These are phyloP conservation scores for Trichoderma sp. DNA, from an alignment of 2,329 filamentous ascomycete species.

Conservation along the genomic window DNA sequence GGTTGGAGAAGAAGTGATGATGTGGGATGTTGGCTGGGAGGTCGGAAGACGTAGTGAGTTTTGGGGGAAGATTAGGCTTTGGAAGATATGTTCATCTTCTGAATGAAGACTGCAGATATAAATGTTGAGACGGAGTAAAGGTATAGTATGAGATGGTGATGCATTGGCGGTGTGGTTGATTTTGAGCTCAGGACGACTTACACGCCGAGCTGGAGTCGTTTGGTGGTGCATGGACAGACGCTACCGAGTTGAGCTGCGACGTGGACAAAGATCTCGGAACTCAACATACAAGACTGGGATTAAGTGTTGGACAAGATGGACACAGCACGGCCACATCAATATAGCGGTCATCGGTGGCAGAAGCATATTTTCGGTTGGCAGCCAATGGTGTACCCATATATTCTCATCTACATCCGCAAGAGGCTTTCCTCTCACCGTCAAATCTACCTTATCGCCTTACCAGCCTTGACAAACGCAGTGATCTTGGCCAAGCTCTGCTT, in stretches of 20 bases:
- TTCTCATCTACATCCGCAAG: neutral
- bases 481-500: conserved; percentile 83
- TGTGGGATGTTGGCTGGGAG: neutral
- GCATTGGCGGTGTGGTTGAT: conserved; percentile 11
- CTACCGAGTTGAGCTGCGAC: neutral
- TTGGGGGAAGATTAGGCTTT: neutral
- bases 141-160: too few relatives aligned
- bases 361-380: neutral
- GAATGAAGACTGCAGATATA: neutral
- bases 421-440: neutral
- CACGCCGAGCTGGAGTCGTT: neutral
- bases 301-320: neutral
- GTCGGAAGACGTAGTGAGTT: neutral
- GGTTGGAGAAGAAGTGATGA: neutral
- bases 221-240: conserved; percentile 11
- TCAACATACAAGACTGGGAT: neutral
- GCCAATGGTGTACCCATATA: neutral
- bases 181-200: neutral
- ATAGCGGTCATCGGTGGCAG: neutral
- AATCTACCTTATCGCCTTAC: conserved; percentile 60
- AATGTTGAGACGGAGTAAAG: neutral
- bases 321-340: neutral
- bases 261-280: neutral
- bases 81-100: too few relatives aligned
- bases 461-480: conserved; percentile 73